Evolutionary conservation across 202 grass and related monocot species (phyloP).

Genomic region (Panicum virgatum): DNA sequence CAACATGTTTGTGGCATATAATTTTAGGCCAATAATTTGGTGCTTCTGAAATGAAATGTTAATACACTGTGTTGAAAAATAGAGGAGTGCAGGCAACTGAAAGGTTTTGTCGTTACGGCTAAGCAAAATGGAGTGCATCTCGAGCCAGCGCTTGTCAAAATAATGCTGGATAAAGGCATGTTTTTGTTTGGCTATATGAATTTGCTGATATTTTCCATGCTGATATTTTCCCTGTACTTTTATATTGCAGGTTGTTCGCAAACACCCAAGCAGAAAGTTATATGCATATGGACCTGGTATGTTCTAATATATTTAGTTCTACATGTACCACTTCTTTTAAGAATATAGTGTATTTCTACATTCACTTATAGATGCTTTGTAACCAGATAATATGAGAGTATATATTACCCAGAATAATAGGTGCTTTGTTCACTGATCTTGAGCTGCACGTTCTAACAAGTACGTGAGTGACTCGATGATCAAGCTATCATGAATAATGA

Average conservation of each 20-base stretch:
- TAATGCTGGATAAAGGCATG: conserved; percentile 68
- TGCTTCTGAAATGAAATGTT: background rate
- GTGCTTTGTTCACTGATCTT: too few species aligned
- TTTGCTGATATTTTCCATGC: conserved; percentile 46
- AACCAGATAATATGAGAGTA: too few species aligned
- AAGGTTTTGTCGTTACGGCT: conserved; percentile 54
- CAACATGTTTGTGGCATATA: too few species aligned
- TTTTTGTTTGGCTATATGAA: conserved; percentile 84
- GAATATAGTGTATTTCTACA: too few species aligned
- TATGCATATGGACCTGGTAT: conserved; percentile 73
- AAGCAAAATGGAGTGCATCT: conserved; percentile 52
- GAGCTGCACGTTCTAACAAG: too few species aligned
- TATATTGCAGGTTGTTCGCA: conserved; percentile 63
- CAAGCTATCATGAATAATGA: too few species aligned
- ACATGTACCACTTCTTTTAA: background rate
- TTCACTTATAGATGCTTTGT: too few species aligned
- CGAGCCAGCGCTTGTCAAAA: conserved; percentile 70
- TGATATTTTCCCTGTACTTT: conserved; percentile 32
- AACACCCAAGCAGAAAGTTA: conserved; percentile 60
- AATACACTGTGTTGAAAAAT: conserved; percentile 19
- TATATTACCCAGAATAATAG: too few species aligned
- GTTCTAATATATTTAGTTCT: conserved; percentile 19
- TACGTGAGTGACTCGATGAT: too few species aligned
- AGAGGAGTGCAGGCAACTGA: conserved; percentile 78
- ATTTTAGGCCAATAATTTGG: too few species aligned